These are phyloP conservation scores for Eucalyptus marginata DNA, from an alignment of 345 rosid genomes.

Conservation along the genomic window DNA sequence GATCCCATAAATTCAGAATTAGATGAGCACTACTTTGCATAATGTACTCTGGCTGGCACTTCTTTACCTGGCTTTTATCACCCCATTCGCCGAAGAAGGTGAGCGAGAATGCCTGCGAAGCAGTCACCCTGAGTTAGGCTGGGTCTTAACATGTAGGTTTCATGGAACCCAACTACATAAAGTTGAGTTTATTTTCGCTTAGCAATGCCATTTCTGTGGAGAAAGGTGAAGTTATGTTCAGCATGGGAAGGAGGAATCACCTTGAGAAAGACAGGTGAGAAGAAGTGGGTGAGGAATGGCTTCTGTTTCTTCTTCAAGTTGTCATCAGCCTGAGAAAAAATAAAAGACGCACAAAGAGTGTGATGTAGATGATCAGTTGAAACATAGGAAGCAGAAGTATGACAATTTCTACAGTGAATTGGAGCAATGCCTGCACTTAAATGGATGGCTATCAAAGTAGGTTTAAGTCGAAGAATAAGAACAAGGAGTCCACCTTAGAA, in stretches of 20 bases:
- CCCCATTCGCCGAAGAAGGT: slow-evolving; percentile 17
- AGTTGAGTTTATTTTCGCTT: background rate
- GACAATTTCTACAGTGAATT: background rate
- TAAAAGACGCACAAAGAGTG: background rate
- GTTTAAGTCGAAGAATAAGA: background rate
- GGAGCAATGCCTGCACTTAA: background rate
- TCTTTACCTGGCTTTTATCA: slow-evolving; percentile 13
- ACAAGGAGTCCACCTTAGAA: background rate
- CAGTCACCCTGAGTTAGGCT: background rate
- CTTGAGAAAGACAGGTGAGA: slow-evolving; percentile 10
- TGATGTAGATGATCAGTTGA: background rate
- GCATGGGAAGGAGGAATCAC: background rate
- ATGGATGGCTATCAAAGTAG: background rate
- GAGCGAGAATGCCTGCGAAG: slow-evolving; percentile 8
- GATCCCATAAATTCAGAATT: background rate
- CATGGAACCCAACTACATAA: background rate
- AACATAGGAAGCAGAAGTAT: background rate
- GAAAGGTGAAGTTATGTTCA: background rate
- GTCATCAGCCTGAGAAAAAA: background rate
- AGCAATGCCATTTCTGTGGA: background rate
- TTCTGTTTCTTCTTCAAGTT: slow-evolving; percentile 1
- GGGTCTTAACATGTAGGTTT: background rate
- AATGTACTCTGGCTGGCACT: background rate
- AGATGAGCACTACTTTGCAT: background rate
- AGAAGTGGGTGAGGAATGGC: background rate